These are phyloP conservation scores for Mallotus nudiflorus DNA, from an alignment of 345 rosid species.

Conservation along the genomic window DNA sequence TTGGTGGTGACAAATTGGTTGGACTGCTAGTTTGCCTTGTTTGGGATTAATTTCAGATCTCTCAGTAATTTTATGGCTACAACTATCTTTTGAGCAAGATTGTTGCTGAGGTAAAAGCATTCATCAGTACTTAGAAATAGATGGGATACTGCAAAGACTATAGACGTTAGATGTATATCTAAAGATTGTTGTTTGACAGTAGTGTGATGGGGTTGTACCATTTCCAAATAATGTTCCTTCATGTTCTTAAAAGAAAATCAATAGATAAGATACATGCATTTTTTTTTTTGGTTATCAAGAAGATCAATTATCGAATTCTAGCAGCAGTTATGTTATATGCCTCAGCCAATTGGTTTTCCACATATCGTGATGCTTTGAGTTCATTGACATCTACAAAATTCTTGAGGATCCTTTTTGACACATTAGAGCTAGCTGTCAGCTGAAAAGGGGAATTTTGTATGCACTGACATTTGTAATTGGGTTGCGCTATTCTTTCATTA, in stretches of 20 bases:
- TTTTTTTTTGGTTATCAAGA: too few relatives aligned
- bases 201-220: too few relatives aligned
- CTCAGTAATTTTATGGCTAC: neutral
- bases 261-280: too few relatives aligned
- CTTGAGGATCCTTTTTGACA: neutral
- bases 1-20: neutral
- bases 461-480: neutral
- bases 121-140: neutral
- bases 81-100: neutral
- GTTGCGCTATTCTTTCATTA: neutral
- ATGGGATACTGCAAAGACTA: neutral
- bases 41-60: neutral
- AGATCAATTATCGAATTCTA: too few relatives aligned
- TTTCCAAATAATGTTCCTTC: too few relatives aligned
- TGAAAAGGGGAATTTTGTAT: neutral
- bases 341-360: too few relatives aligned
- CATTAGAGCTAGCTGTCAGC: neutral
- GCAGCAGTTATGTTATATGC: too few relatives aligned
- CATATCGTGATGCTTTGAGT: neutral
- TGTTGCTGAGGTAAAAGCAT: neutral
- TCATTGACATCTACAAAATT: neutral
- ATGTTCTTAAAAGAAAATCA: too few relatives aligned
- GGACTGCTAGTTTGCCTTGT: neutral
- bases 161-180: neutral
- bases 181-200: too few relatives aligned